These are phyloP conservation scores for Brassica balearica DNA, from an alignment of 441 rosid genomes.

Conservation along the genomic window DNA sequence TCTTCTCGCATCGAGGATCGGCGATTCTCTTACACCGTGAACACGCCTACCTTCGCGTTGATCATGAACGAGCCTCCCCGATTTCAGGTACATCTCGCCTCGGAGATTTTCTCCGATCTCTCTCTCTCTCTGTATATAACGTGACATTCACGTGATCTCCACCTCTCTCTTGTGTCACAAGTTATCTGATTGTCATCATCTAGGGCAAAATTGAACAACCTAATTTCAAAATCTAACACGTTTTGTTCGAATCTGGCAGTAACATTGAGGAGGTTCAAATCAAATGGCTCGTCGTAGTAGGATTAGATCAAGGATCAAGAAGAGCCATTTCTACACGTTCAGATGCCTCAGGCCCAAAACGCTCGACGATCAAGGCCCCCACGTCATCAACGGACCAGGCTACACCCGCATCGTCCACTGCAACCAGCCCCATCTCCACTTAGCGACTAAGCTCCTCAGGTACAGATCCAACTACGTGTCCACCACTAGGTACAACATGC, in stretches of 20 bases:
- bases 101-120: slow-evolving; percentile 8
- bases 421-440: slow-evolving; percentile 55
- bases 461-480: slow-evolving; percentile 57
- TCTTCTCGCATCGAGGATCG: not conserved
- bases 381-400: slow-evolving; percentile 38
- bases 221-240: not conserved
- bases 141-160: slow-evolving; percentile 19
- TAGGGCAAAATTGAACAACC: not conserved
- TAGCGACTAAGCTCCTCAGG: slow-evolving; percentile 46
- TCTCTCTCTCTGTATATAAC: not conserved
- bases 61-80: slow-evolving; percentile 28
- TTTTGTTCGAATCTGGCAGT: not conserved
- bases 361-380: slow-evolving; percentile 36
- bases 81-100: slow-evolving; percentile 24
- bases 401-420: slow-evolving; percentile 57
- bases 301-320: slow-evolving; percentile 68
- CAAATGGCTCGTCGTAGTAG: slow-evolving; percentile 64
- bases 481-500: slow-evolving; percentile 64
- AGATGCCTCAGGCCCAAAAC: slow-evolving; percentile 41
- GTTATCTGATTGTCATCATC: not conserved
- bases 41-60: slow-evolving; percentile 24
- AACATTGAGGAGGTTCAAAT: not conserved
- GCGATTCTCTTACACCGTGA: not conserved
- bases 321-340: slow-evolving; percentile 83
- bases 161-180: slow-evolving; percentile 24